phyloP scores from a whole-genome alignment of 192 early-diverging fungal species.

The Cetraspora pellucida region DNA sequence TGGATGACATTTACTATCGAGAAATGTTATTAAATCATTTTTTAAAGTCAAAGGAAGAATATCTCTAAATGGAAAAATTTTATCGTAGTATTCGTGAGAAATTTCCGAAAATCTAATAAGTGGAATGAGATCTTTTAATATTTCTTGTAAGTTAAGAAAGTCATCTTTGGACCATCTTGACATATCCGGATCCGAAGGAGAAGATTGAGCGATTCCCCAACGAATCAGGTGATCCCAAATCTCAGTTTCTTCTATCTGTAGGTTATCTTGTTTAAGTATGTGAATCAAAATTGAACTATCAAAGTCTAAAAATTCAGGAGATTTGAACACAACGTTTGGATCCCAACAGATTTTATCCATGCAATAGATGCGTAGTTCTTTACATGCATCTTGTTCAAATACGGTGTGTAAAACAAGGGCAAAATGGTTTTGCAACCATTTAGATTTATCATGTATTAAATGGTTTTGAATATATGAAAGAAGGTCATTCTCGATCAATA shows the following conservation, averaged over 20 bases:
- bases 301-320: conserved; percentile 10
- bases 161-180: background rate
- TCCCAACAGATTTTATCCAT: background rate
- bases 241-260: conserved; percentile 20
- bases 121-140: conserved; percentile 14
- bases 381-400: conserved; percentile 6
- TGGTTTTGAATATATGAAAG: conserved; percentile 23
- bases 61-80: conserved; percentile 16
- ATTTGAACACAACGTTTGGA: background rate
- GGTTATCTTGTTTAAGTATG: conserved; percentile 1
- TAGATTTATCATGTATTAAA: background rate
- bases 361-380: background rate
- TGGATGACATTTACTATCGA: background rate
- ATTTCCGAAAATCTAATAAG: conserved; percentile 28
- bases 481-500: conserved; percentile 14
- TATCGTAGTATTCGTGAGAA: conserved; percentile 3
- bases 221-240: background rate
- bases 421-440: conserved; percentile 25
- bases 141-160: conserved; percentile 1
- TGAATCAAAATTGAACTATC: background rate
- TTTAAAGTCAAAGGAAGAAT: background rate
- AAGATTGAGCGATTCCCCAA: background rate
- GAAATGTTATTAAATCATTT: background rate
- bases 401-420: conserved; percentile 10
- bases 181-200: background rate